Base-by-base conservation (phyloP, 2,329 filamentous ascomycete genomes). In the Sclerotinia minor region DNA sequence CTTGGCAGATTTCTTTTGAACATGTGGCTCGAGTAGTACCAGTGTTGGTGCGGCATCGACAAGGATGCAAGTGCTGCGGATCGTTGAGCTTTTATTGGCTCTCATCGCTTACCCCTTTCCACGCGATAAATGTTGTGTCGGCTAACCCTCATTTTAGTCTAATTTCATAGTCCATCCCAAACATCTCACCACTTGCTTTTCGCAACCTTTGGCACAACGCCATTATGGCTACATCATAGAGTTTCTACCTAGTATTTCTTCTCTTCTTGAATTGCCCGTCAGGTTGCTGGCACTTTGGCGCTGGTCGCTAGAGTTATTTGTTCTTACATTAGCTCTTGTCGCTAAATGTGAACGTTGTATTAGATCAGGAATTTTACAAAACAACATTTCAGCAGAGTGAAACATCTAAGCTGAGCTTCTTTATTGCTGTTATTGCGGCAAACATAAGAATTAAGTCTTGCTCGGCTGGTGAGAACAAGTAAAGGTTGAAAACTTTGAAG, bases 401-500 rank as follows among this genome's bases (percentile, higher is more conserved):
- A 21, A n/a, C 41, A 57, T 15, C 21, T 26, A 32, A 24, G 17
- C 50, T 63, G 59, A 21, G 32, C n/a, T 50, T 21, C 47, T 41
- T 35, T 58, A 47, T 32, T 44, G 32, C 32, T 67, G 50, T 63
- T 24, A 44, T 41, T 13, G 50, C 68, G 15, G 32, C 68, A 15
- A 70, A 71, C 44, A 24, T 47, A 13, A 67, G 64, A 38, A 38
- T 69, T 17, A 67, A 70, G 52, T 45, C 64, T 15, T 69, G 69
- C 32, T 55, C 57, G 9, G 60, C 57, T 65, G 26, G 64, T 17
- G 50, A 55, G 19, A 54, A 69, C 52, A 57, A 35, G 17, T 65
- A 65, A 70, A 68, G 47, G 65, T 69, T 15, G 71, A 75, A 57
- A 70, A 73, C 17, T 50, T 64, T 21, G 68, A 71, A n/a, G 64